Base-by-base conservation (phyloP, 2,329 filamentous ascomycete genomes). In the Mariannaea elegans region DNA sequence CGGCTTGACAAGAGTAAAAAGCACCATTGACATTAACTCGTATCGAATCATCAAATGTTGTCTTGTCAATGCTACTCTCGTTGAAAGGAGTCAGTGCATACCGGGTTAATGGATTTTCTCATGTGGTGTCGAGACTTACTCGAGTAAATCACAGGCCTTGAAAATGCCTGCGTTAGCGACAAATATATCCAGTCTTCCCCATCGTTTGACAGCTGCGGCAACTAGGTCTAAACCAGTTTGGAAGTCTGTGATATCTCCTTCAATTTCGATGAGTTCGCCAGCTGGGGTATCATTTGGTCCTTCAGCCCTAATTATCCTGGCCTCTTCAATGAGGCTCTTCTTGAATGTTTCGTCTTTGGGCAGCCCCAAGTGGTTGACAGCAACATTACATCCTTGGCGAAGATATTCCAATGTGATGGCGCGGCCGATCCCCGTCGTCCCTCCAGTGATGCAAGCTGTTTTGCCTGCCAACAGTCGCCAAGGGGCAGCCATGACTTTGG, bases 1-100 rank as follows among this genome's bases (percentile, higher is more conserved):
- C 92, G 0, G 92, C 90, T 79, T 95, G 92, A 21, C 90, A 88
- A 21, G 89, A 83, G 77, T 92, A 92, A 79, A 94, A 95, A 13
- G 91, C 90, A 42, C 92, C 92, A 64, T 89, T 87, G 65, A 95
- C 46, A 19, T 63, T 62, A 13, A 59, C 55, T 12, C 41, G 39
- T 39, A 59, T 59, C 7, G 49, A 50, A 2, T 4, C 46, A 19
- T 59, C 56, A 27, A 59, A 59, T 18, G 45, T 42, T 27, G 59
- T 13, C 29, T 56, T 48, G 14, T 48, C 36, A 7, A 61, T 52
- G 9, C 58, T 60, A 7, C 13, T n/a, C n/a, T n/a, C n/a, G n/a
- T n/a, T n/a, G 31, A 7, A n/a, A 27, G 1, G 2, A 16, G 10
- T 55, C n/a, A 55, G 42, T n/a, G n/a, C n/a, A n/a, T n/a, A n/a